Evolutionary conservation across 1,139 yeast species (phyloP).

Genomic region (Taphrina pruni): DNA sequence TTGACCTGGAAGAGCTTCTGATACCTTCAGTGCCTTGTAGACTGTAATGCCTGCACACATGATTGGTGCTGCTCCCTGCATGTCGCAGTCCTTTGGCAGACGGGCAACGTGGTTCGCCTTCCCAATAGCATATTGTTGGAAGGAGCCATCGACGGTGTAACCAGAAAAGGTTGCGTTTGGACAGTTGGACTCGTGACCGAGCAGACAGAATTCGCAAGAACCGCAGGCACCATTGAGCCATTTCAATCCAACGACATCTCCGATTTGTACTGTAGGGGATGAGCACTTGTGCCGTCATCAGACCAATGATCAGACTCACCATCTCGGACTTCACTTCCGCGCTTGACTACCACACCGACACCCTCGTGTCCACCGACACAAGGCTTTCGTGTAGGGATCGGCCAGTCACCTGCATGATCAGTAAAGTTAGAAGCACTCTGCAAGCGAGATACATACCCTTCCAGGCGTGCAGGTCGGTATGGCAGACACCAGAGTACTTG

Average conservation of each 20-base stretch:
- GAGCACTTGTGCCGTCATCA: not conserved
- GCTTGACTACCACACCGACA: constrained; percentile 26
- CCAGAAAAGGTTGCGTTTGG: constrained; percentile 53
- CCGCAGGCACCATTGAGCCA: constrained; percentile 39
- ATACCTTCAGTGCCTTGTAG: constrained; percentile 78
- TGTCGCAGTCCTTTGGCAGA: constrained; percentile 56
- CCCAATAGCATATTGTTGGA: constrained; percentile 85
- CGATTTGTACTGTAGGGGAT: constrained; percentile 4
- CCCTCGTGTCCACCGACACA: constrained; percentile 41
- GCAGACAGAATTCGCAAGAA: constrained; percentile 34
- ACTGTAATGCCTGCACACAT: constrained; percentile 82
- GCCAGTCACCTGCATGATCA: constrained; percentile 32
- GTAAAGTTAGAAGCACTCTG: not conserved
- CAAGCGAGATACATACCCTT: constrained; percentile 1
- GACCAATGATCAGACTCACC: not conserved
- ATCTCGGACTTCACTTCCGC: constrained; percentile 26
- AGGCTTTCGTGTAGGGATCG: constrained; percentile 32
- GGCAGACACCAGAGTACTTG: constrained; percentile 72
- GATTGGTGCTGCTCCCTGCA: constrained; percentile 27
- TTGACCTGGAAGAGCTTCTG: constrained; percentile 69
- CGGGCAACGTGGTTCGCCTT: constrained; percentile 85
- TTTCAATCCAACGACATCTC: constrained; percentile 37
- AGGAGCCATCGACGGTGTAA: constrained; percentile 80
- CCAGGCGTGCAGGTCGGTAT: constrained; percentile 60
- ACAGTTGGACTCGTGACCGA: constrained; percentile 39